Evolutionary conservation across 352 stramenopile genomes (phyloP).

Genomic region (Phytophthora gonapodyides): DNA sequence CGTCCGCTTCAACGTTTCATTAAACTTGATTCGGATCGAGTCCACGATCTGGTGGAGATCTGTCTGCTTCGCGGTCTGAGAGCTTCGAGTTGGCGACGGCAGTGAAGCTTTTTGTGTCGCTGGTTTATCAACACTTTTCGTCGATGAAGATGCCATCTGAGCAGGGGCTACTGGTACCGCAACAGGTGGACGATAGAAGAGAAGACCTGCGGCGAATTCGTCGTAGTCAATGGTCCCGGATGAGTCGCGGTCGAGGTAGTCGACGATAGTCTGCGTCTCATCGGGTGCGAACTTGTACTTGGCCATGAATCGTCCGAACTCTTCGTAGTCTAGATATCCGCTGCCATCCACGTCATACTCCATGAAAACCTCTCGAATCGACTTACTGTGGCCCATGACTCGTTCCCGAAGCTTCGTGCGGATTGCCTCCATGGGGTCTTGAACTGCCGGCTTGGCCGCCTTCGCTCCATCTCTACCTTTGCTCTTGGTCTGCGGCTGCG

Average conservation of each 20-base stretch:
- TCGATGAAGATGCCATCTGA: not conserved
- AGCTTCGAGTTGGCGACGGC: not conserved
- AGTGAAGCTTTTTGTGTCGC: not conserved
- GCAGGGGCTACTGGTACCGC: not conserved
- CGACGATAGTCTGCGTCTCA: constrained; percentile 48
- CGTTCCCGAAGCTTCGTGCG: constrained; percentile 60
- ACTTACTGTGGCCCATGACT: constrained; percentile 75
- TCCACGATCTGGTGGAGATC: constrained; percentile 31
- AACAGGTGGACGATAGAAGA: constrained; percentile 60
- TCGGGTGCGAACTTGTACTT: constrained; percentile 59
- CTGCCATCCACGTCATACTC: constrained; percentile 69
- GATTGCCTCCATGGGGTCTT: constrained; percentile 60
- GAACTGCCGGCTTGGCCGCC: constrained; percentile 6
- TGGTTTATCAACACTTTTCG: constrained; percentile 16
- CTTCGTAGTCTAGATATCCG: constrained; percentile 62
- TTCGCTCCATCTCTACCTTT: constrained; percentile 19
- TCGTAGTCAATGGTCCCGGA: constrained; percentile 79
- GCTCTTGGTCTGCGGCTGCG: constrained; percentile 14
- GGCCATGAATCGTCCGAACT: constrained; percentile 74
- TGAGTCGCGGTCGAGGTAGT: constrained; percentile 58
- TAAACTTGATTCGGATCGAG: constrained; percentile 32
- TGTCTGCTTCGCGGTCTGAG: constrained; percentile 13
- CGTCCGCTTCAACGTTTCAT: constrained; percentile 33
- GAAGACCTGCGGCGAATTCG: constrained; percentile 66
- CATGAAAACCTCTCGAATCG: constrained; percentile 72